phyloP scores from a whole-genome alignment of 805 yeast genomes.

The Millerozyma acaciae region DNA sequence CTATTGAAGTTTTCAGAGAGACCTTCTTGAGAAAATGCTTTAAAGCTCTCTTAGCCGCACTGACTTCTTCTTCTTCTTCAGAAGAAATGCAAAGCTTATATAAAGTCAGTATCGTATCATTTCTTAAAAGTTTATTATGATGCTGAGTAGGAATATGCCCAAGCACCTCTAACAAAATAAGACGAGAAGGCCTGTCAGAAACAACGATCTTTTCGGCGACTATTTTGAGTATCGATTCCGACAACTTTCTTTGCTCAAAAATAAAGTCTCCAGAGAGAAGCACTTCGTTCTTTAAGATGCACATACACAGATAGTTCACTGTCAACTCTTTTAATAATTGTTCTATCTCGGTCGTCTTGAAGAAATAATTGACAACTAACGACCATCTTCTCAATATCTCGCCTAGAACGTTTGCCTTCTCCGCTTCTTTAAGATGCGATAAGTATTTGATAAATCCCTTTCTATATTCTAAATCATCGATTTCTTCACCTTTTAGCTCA shows the following conservation, averaged over 20 bases:
- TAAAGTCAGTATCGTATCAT: slow-evolving; percentile 12
- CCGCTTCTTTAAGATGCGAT: background rate
- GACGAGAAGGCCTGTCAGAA: background rate
- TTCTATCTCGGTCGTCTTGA: too few relatives aligned
- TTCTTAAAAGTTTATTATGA: slow-evolving; percentile 24
- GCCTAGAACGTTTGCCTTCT: slow-evolving; percentile 8
- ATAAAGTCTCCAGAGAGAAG: slow-evolving; percentile 39
- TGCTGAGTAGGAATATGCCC: slow-evolving; percentile 48
- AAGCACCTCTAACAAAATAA: slow-evolving; percentile 10
- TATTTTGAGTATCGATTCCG: slow-evolving; percentile 21
- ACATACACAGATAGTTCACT: too few relatives aligned
- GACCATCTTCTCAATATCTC: slow-evolving; percentile 50
- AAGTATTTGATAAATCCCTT: slow-evolving; percentile 9
- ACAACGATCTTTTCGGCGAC: slow-evolving; percentile 10
- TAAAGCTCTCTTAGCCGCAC: slow-evolving; percentile 20
- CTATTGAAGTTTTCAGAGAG: slow-evolving; percentile 51
- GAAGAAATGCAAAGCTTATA: slow-evolving; percentile 4
- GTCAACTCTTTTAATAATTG: too few relatives aligned
- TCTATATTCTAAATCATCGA: slow-evolving; percentile 4
- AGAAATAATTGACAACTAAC: slow-evolving; percentile 38
- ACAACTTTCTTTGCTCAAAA: slow-evolving; percentile 47
- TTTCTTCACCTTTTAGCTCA: slow-evolving; percentile 36
- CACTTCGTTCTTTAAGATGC: too few relatives aligned
- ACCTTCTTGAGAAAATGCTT: slow-evolving; percentile 45
- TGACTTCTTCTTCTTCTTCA: slow-evolving; percentile 1